Percentiles rank a stretch among this genome's conserved stretches.
These are phyloP conservation scores for Penicillium crystallinum DNA, from an alignment of 495 filamentous ascomycete species.

Conservation along the genomic window DNA sequence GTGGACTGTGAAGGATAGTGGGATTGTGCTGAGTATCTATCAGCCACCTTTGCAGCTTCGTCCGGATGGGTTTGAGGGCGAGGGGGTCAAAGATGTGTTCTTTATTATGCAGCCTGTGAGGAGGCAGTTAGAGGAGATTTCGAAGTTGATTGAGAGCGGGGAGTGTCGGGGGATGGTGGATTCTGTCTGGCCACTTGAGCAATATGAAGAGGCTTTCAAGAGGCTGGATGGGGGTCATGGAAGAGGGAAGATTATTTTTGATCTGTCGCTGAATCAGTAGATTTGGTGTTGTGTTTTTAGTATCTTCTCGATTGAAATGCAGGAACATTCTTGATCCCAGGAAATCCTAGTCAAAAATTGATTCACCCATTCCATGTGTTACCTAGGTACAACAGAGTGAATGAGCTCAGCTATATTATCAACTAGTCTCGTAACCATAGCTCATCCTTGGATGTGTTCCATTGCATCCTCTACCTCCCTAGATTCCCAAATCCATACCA, in stretches of 20 bases:
- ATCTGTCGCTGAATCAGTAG: slow-evolving; percentile 12
- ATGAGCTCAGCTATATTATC: too few species aligned
- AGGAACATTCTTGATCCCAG: too few species aligned
- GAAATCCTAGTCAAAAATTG: not conserved
- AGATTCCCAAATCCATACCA: too few species aligned
- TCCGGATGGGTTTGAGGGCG: slow-evolving; percentile 24
- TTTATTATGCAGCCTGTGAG: slow-evolving; percentile 43
- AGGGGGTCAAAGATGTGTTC: slow-evolving; percentile 34
- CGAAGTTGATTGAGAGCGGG: slow-evolving; percentile 39
- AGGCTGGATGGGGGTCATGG: slow-evolving; percentile 40
- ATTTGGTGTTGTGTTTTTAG: not conserved
- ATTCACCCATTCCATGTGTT: too few species aligned
- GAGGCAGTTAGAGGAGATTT: slow-evolving; percentile 37
- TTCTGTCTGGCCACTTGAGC: slow-evolving; percentile 43
- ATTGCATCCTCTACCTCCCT: too few species aligned
- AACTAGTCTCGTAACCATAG: too few species aligned
- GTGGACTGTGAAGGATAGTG: slow-evolving; percentile 39
- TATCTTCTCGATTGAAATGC: too few species aligned
- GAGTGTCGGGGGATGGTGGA: slow-evolving; percentile 37
- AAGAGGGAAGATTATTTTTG: slow-evolving; percentile 40
- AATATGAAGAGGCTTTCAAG: slow-evolving; percentile 41
- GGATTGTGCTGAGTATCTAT: slow-evolving; percentile 46
- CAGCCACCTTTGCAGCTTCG: slow-evolving; percentile 42
- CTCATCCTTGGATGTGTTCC: too few species aligned
- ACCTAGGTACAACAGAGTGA: too few species aligned